These are phyloP conservation scores for Vigna trinervia DNA, from an alignment of 306 rosid genomes.

Conservation along the genomic window DNA sequence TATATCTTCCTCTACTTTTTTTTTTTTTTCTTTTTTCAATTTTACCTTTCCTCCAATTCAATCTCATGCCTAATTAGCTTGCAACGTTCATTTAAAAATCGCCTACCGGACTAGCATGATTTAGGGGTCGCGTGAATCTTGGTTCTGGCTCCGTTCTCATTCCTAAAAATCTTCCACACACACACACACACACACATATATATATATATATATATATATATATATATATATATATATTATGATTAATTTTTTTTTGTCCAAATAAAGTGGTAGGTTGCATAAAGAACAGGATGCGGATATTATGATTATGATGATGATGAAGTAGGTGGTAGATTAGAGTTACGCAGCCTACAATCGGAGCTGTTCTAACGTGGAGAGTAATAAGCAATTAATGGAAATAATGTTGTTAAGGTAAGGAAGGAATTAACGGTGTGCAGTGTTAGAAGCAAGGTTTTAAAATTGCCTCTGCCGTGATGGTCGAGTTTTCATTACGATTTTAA, in stretches of 20 bases:
- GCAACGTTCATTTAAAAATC: background rate
- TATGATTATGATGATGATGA: background rate
- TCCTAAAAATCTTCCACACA: background rate
- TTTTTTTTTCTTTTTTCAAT: background rate
- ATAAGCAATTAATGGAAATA: background rate
- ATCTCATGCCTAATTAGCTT: slow-evolving; percentile 32
- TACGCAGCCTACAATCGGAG: background rate
- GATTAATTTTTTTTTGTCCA: background rate
- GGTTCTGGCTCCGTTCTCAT: background rate
- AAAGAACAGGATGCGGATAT: background rate
- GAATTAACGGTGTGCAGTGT: background rate
- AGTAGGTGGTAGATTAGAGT: background rate
- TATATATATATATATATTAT: too few relatives aligned
- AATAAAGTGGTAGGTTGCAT: background rate
- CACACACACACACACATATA: too few relatives aligned
- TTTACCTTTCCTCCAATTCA: slow-evolving; percentile 20
- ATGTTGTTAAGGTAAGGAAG: background rate
- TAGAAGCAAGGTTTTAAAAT: background rate
- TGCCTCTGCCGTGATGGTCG: background rate
- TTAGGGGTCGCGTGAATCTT: slow-evolving; percentile 4
- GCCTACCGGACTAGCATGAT: background rate
- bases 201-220: too few relatives aligned
- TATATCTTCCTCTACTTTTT: slow-evolving; percentile 6
- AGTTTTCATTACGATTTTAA: too few relatives aligned
- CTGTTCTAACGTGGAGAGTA: background rate